Evolutionary conservation across 805 yeast genomes (phyloP).

Genomic region (Ogataea sp.): DNA sequence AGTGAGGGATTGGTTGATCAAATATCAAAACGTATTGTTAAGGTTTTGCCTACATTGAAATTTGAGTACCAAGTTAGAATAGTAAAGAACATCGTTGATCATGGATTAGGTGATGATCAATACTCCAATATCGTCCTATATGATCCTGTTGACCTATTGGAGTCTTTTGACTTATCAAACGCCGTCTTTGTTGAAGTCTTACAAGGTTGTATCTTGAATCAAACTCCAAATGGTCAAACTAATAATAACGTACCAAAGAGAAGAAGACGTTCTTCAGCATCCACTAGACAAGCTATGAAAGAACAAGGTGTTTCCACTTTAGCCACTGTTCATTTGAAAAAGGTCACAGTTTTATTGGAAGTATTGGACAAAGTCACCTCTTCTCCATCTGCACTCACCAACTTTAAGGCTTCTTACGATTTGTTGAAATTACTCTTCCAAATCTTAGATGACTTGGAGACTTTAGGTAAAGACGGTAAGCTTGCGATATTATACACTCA

Average conservation of each 20-base stretch:
- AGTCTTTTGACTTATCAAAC: slow-evolving; percentile 45
- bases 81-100: slow-evolving; percentile 51
- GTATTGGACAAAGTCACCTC: slow-evolving; percentile 50
- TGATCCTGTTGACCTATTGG: slow-evolving; percentile 45
- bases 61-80: slow-evolving; percentile 49
- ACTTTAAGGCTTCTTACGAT: slow-evolving; percentile 22
- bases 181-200: slow-evolving; percentile 53
- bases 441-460: slow-evolving; percentile 65
- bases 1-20: slow-evolving; percentile 34
- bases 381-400: not conserved
- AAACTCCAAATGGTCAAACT: slow-evolving; percentile 13
- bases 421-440: slow-evolving; percentile 40
- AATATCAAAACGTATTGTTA: slow-evolving; percentile 43
- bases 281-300: slow-evolving; percentile 68
- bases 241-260: slow-evolving; percentile 66
- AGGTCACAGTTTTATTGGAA: slow-evolving; percentile 73
- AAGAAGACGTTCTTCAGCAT: slow-evolving; percentile 74
- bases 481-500: slow-evolving; percentile 87
- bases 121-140: slow-evolving; percentile 30
- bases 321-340: slow-evolving; percentile 73
- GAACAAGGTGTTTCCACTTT: slow-evolving; percentile 61
- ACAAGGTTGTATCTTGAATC: slow-evolving; percentile 31
- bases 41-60: slow-evolving; percentile 50
- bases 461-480: slow-evolving; percentile 85
- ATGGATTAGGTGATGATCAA: slow-evolving; percentile 26